Evolutionary conservation across 306 rosid genomes (phyloP).

Genomic region (Quercus alba): DNA sequence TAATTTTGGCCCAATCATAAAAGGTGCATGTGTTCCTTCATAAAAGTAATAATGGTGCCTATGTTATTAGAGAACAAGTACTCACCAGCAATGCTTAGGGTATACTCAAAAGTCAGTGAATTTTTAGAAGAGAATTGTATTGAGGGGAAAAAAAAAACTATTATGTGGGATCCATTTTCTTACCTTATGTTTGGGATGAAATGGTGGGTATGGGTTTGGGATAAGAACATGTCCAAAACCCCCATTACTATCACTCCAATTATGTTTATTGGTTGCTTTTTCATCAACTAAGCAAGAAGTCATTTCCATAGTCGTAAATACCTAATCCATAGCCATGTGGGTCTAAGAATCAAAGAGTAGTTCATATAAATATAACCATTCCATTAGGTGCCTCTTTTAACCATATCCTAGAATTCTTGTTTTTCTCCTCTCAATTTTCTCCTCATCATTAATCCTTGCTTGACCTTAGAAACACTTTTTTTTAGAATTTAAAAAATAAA

Average conservation of each 20-base stretch:
- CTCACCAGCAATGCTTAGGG: constrained; percentile 76
- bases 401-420: too few relatives aligned
- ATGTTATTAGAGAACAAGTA: constrained; percentile 46
- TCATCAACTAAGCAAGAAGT: constrained; percentile 29
- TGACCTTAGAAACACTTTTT: too few relatives aligned
- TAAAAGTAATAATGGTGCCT: constrained; percentile 58
- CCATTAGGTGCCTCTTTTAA: constrained; percentile 4
- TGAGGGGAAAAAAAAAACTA: constrained; percentile 2
- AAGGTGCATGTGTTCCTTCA: constrained; percentile 65
- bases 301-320: constrained; percentile 11
- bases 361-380: constrained; percentile 20
- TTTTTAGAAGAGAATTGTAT: constrained; percentile 24
- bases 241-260: constrained; percentile 8
- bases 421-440: too few relatives aligned
- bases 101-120: constrained; percentile 56
- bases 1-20: constrained; percentile 29
- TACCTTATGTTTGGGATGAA: constrained; percentile 13
- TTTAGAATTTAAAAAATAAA: too few relatives aligned
- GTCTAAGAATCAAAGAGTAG: constrained; percentile 27
- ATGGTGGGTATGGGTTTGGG: constrained; percentile 33
- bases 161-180: constrained; percentile 41
- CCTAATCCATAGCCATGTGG: constrained; percentile 33
- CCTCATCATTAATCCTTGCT: too few relatives aligned
- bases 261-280: constrained; percentile 28
- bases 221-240: neutral